Percentiles rank a stretch among this genome's conserved stretches.
phyloP scores from a whole-genome alignment of 2,329 filamentous ascomycete species.

The Aspergillus spinulosporus region DNA sequence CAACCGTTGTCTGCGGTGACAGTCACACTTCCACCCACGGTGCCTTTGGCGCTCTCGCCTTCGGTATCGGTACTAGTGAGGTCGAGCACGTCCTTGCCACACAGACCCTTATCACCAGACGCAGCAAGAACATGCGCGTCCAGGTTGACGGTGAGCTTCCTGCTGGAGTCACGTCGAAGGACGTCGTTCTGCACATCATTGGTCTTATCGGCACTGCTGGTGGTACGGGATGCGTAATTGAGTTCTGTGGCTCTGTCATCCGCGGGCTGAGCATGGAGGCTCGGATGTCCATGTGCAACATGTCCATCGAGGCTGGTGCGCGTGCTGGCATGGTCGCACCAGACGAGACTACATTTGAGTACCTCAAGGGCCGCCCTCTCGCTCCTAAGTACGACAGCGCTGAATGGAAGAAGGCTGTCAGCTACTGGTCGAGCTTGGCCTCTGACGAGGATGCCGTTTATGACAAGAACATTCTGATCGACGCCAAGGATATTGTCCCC shows the following conservation, averaged over 20 bases:
- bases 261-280: constrained; percentile 89
- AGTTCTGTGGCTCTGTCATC: constrained; percentile 96
- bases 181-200: constrained; percentile 89
- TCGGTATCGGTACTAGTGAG: constrained; percentile 96
- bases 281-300: constrained; percentile 99
- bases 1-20: constrained; percentile 96
- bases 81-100: constrained; percentile 98
- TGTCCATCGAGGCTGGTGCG: constrained; percentile 96
- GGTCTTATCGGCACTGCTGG: constrained; percentile 93
- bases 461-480: constrained; percentile 84
- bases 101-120: constrained; percentile 89
- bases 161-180: constrained; percentile 92
- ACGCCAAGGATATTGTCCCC: constrained; percentile 88
- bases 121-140: constrained; percentile 98
- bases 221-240: constrained; percentile 90
- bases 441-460: constrained; percentile 88
- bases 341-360: constrained; percentile 90
- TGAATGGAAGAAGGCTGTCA: constrained; percentile 84
- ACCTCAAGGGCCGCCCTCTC: constrained; percentile 86
- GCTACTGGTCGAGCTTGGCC: constrained; percentile 83
- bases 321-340: constrained; percentile 96
- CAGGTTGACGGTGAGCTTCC: constrained; percentile 89
- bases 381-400: constrained; percentile 80
- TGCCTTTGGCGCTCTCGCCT: constrained; percentile 90
- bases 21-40: constrained; percentile 98